Base-by-base conservation (phyloP, 2,329 filamentous ascomycete species). In the Tolypocladium ophioglossoides region DNA sequence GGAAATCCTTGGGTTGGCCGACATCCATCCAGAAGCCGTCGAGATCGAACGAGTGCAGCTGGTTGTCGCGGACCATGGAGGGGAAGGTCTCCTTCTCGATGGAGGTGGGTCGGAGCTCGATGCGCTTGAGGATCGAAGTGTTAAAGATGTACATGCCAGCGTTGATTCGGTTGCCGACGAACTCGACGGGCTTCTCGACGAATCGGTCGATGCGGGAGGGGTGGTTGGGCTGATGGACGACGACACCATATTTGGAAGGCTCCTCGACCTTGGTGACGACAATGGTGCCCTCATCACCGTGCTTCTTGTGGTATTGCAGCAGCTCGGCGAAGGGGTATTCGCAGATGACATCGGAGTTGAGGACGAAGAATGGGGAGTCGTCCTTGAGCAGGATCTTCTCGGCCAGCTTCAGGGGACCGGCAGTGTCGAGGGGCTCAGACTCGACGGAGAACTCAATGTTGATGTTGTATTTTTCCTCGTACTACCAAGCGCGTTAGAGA, bases 11-110 rank as follows among this genome's bases (percentile, higher is more conserved):
- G 64, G 92, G 92, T 75, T 99, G 92, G 65, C 92, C 92, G 60
- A 99, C 90, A 64, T 97, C 92, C 92, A 97, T 97, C 92, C 92
- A 97, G 83, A 95, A 97, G 63, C 92, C 91, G 62, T 96, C 91
- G 34, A 97, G 83, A 69, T 97, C 92, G 69, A 95, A 96, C 2
- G 90, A 96, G 80, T 97, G 92, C 59, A 97, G 78, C 73, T 92
- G 83, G 61, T 90, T 90, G 65, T 96, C 92, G 65, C 81, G 84
- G 74, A 88, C 88, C 71, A 97, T 94, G 63, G 89, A 84, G 49
- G 92, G 92, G 87, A 99, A 99, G 37, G 91, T 96, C 78, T 97
- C 94, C 77, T 97, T 92, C 76, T 99, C 92, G 69, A 97, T 99
- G 8, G 91, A 96, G 51, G 92, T 97, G 44, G 94, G 94, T 58